Conservation (phyloP, 2,329 filamentous ascomycete species). For the Epichloe uncinata region DNA sequence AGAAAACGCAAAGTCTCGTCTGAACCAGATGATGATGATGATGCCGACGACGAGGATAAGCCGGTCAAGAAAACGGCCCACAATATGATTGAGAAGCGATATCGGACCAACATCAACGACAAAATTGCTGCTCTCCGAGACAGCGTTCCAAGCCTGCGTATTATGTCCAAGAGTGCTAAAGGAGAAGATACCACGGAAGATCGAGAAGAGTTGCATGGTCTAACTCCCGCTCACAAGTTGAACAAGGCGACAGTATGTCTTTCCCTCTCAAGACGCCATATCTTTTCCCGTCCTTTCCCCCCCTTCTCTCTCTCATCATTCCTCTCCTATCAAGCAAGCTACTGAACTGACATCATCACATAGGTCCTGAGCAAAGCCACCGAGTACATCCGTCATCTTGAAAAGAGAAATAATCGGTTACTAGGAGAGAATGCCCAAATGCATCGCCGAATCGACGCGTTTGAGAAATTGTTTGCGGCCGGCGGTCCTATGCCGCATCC, state of each 20-base stretch:
- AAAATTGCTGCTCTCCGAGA: conserved; percentile 89
- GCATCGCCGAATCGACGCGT: conserved; percentile 62
- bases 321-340: background rate
- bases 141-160: conserved; percentile 79
- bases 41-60: conserved; percentile 43
- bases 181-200: conserved; percentile 60
- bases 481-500: conserved; percentile 49
- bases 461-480: conserved; percentile 67
- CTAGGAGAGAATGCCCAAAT: conserved; percentile 69
- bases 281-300: background rate
- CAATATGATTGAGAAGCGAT: conserved; percentile 97
- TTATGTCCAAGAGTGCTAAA: conserved; percentile 60
- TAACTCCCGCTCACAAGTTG: conserved; percentile 80
- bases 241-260: conserved; percentile 78
- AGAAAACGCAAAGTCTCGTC: conserved; percentile 60
- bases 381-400: conserved; percentile 87
- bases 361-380: conserved; percentile 82
- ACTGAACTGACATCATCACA: conserved; percentile 1
- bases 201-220: conserved; percentile 59
- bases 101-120: conserved; percentile 91
- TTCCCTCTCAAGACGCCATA: background rate
- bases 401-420: conserved; percentile 76
- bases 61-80: conserved; percentile 80
- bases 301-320: background rate
- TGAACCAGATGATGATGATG: conserved; percentile 37